Evolutionary conservation across 495 filamentous ascomycete genomes (phyloP).

Genomic region (Hypomontagnella submonticulosa): DNA sequence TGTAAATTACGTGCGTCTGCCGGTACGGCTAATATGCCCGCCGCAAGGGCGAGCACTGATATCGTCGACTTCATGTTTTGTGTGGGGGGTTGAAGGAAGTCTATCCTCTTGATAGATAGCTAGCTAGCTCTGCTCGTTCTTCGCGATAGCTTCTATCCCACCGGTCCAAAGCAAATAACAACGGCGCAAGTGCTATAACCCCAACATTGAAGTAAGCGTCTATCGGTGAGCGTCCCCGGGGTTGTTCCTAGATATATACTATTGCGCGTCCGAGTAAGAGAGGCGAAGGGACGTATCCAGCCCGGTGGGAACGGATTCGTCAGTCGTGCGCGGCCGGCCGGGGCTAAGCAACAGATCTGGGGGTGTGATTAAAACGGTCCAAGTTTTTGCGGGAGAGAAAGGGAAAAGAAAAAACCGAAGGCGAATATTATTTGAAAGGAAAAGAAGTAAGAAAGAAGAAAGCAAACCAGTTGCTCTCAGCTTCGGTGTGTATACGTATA

Average conservation of each 20-base stretch:
- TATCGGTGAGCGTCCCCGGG: conserved; percentile 9
- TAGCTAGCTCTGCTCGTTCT: too few relatives aligned
- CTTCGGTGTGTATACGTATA: conserved; percentile 31
- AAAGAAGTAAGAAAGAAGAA: conserved; percentile 10
- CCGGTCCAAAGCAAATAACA: conserved; percentile 29
- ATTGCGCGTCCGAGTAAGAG: conserved; percentile 10
- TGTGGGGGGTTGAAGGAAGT: not conserved
- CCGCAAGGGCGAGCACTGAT: conserved; percentile 31
- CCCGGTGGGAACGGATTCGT: conserved; percentile 40
- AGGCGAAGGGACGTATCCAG: conserved; percentile 26
- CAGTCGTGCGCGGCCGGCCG: conserved; percentile 39
- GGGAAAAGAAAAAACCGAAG: conserved; percentile 23
- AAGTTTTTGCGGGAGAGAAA: not conserved
- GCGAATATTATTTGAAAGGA: conserved; percentile 22
- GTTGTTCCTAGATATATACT: conserved; percentile 27
- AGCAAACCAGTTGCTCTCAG: conserved; percentile 21
- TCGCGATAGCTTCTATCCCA: conserved; percentile 17
- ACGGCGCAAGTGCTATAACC: conserved; percentile 27
- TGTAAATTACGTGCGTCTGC: conserved; percentile 45
- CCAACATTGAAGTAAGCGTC: conserved; percentile 23
- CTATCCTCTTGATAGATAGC: conserved; percentile 2
- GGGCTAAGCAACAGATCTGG: conserved; percentile 21
- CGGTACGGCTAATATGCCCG: conserved; percentile 31
- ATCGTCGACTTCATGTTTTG: conserved; percentile 32
- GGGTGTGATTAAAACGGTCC: conserved; percentile 15